Evolutionary conservation across 2,329 filamentous ascomycete genomes (phyloP), one percentile per base, ranked within the genome.

Genomic region (Fusarium citri): DNA sequence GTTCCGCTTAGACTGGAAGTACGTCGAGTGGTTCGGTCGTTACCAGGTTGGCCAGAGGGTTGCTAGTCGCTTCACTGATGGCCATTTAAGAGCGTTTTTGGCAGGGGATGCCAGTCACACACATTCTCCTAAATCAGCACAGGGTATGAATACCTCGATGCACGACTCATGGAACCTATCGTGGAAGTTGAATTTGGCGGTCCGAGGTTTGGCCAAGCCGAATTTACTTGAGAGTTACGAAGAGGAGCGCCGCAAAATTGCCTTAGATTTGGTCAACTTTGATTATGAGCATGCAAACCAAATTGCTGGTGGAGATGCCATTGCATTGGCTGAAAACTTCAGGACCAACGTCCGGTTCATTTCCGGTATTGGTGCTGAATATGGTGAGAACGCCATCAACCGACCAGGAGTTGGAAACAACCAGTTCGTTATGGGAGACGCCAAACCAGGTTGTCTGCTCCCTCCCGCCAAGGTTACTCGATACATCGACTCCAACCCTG

Each of bases 401-500:
- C 82, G 81, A 59, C 74, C 78, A 34, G 72, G 72, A 23, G 31
- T 71, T 5, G 77, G 80, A 23, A 73, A 80, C 42, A 77, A 82
- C 55, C 77, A 78, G 16, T 81, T 81, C 49, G 78, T 80, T 20
- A 80, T 83, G 74, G 84, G 85, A 41, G 83, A 85, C 26, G 84
- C 84, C 48, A 84, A 83, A 65, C 85, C 86, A 6, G 86, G 86
- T 10, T 87, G 84, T 51, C 80, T 87, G 23, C 82, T 92, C 26
- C 86, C 89, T 5, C 92, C 92, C 4, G 89, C 89, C 42, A 91
- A 88, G 78, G 91, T 91, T 20, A 92, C 90, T 1, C 86, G 92
- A 28, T 94, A 91, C 76, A 87, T 94, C 54, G 92, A 94, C 78
- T 89, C 91, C 6, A 94, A 94, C 73, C 92, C 92, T 0, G 88